phyloP scores from a whole-genome alignment of 2,329 filamentous ascomycete species.

The Trichoderma hamatum region DNA sequence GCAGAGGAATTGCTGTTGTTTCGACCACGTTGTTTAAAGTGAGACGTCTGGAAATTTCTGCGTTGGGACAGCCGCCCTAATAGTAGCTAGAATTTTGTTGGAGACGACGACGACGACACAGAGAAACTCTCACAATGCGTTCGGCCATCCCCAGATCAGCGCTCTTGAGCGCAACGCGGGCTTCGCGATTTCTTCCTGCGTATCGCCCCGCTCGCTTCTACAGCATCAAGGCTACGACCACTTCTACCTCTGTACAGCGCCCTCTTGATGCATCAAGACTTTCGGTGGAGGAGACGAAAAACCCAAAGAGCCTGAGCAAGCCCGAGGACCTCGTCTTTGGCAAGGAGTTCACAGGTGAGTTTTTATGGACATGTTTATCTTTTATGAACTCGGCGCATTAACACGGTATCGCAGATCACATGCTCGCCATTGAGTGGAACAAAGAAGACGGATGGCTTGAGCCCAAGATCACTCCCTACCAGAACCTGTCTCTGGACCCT shows the following conservation, averaged over 20 bases:
- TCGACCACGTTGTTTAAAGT: not conserved
- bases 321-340: conserved; percentile 88
- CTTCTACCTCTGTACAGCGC: conserved; percentile 57
- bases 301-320: conserved; percentile 73
- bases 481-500: conserved; percentile 95
- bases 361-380: not conserved
- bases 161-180: conserved; percentile 40
- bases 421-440: conserved; percentile 95
- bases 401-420: conserved; percentile 70
- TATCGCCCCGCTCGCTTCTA: conserved; percentile 45
- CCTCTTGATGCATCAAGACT: conserved; percentile 80
- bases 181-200: conserved; percentile 42
- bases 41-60: not conserved
- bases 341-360: conserved; percentile 78
- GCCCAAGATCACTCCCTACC: conserved; percentile 87
- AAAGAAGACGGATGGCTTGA: conserved; percentile 79
- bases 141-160: conserved; percentile 39
- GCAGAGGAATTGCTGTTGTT: not conserved
- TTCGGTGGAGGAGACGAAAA: conserved; percentile 70
- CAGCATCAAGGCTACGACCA: conserved; percentile 57
- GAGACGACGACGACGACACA: not conserved
- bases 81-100: not conserved
- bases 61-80: not conserved
- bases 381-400: not conserved
- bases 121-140: conserved; percentile 34